Percentiles rank a stretch among this genome's conserved stretches.
Evolutionary conservation across 352 stramenopile genomes (phyloP).

Genomic region (Phytophthora rubi): DNA sequence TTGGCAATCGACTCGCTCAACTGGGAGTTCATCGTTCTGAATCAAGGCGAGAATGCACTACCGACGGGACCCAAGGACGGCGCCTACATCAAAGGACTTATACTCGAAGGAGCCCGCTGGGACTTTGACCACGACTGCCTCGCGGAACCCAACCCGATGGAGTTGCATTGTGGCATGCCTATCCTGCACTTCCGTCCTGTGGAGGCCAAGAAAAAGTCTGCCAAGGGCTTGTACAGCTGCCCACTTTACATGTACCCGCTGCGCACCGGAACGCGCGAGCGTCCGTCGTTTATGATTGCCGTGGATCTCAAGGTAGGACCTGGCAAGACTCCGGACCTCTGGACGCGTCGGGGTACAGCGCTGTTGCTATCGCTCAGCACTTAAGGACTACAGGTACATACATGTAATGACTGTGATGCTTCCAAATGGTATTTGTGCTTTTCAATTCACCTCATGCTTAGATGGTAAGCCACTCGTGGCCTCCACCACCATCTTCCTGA

Average conservation of each 20-base stretch:
- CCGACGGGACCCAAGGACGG: constrained; percentile 87
- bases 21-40: constrained; percentile 95
- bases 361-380: constrained; percentile 91
- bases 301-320: constrained; percentile 92
- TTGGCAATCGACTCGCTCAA: constrained; percentile 95
- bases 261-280: constrained; percentile 94
- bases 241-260: constrained; percentile 97
- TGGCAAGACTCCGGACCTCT: constrained; percentile 90
- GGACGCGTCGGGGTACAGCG: constrained; percentile 93
- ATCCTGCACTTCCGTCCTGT: constrained; percentile 96
- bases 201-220: constrained; percentile 94
- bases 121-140: constrained; percentile 92
- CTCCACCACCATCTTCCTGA: constrained; percentile 39
- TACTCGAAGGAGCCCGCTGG: constrained; percentile 93
- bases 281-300: constrained; percentile 94
- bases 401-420: constrained; percentile 12
- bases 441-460: constrained; percentile 19
- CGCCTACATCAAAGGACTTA: constrained; percentile 92
- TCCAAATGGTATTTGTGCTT: constrained; percentile 9
- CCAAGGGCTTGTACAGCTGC: constrained; percentile 94
- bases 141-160: constrained; percentile 91
- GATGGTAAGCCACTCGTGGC: constrained; percentile 63
- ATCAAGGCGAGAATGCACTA: constrained; percentile 87
- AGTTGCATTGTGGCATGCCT: constrained; percentile 91
- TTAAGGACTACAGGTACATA: constrained; percentile 33